Percentiles rank a stretch among this genome's conserved stretches.
phyloP scores from a whole-genome alignment of 2,329 filamentous ascomycete species.

The Calonectria honghensis region DNA sequence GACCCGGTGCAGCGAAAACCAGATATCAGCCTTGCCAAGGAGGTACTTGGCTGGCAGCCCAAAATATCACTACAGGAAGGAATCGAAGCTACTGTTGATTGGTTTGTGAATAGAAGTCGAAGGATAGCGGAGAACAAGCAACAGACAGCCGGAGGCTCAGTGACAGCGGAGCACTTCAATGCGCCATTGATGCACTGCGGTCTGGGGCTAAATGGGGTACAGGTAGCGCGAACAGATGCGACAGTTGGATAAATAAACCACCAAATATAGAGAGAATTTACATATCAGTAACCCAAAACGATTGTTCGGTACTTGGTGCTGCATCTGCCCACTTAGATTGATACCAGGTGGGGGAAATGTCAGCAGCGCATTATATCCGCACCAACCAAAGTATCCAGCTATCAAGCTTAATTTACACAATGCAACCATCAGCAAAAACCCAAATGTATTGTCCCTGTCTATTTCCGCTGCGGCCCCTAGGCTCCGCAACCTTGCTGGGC shows the following conservation, averaged over 20 bases:
- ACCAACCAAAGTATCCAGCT: not conserved
- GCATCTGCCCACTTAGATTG: not conserved
- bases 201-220: not conserved
- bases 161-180: not conserved
- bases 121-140: not conserved
- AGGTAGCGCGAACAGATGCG: not conserved
- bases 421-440: not conserved
- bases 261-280: too few species aligned
- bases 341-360: not conserved
- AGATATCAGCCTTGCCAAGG: conserved; percentile 41
- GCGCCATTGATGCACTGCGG: not conserved
- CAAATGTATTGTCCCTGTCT: not conserved
- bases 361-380: not conserved
- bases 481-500: conserved; percentile 1
- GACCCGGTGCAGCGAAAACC: conserved; percentile 45
- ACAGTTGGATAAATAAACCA: not conserved
- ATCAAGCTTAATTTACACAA: not conserved
- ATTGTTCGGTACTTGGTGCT: not conserved
- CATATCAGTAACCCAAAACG: not conserved
- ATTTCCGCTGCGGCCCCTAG: conserved; percentile 6
- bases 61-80: conserved; percentile 42
- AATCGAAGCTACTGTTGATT: conserved; percentile 43
- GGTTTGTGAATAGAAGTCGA: conserved; percentile 43
- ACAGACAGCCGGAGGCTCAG: too few species aligned
- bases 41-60: conserved; percentile 42